Percentiles rank a stretch among this genome's conserved stretches.
These are phyloP conservation scores for Penicillium sp. DNA, from an alignment of 2,329 filamentous ascomycete species.

Conservation along the genomic window DNA sequence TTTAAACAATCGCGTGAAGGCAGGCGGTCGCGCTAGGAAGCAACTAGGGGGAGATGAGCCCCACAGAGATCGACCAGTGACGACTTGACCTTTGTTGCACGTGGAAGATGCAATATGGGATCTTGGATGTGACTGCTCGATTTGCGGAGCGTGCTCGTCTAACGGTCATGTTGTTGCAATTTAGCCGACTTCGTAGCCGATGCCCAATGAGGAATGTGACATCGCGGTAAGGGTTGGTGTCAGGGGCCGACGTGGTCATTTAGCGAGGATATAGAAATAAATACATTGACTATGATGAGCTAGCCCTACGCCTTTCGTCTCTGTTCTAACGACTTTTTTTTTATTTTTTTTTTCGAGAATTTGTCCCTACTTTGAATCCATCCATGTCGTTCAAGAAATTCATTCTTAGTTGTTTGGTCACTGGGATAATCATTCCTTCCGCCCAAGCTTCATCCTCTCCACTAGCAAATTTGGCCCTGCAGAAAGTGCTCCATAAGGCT, in stretches of 20 bases:
- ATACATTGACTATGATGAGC: too few species aligned
- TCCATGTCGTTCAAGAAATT: background rate
- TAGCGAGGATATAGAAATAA: background rate
- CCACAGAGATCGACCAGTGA: conserved; percentile 15
- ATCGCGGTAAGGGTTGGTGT: background rate
- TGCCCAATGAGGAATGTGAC: background rate
- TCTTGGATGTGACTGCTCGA: background rate
- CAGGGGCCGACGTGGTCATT: background rate
- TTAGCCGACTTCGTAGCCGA: too few species aligned
- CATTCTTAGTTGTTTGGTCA: background rate
- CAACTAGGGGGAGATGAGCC: background rate
- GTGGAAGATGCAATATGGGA: conserved; percentile 12
- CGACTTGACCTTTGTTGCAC: conserved; percentile 12
- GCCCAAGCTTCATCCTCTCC: conserved; percentile 5
- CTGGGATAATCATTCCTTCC: background rate
- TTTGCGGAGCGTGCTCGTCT: background rate
- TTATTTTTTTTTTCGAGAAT: too few species aligned
- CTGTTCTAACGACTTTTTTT: background rate
- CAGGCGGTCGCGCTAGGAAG: conserved; percentile 6
- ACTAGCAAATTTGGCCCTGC: conserved; percentile 43
- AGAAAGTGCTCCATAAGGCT: conserved; percentile 49
- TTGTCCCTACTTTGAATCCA: background rate
- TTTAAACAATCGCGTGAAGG: conserved; percentile 7
- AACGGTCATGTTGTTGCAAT: background rate
- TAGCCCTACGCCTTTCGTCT: too few species aligned